A percentile compares a stretch with the other conserved stretches of the same genome.
These are phyloP conservation scores for Apiotrichum mycotoxinovorans DNA, from an alignment of 1,284 basidiomycete species.

Conservation along the genomic window DNA sequence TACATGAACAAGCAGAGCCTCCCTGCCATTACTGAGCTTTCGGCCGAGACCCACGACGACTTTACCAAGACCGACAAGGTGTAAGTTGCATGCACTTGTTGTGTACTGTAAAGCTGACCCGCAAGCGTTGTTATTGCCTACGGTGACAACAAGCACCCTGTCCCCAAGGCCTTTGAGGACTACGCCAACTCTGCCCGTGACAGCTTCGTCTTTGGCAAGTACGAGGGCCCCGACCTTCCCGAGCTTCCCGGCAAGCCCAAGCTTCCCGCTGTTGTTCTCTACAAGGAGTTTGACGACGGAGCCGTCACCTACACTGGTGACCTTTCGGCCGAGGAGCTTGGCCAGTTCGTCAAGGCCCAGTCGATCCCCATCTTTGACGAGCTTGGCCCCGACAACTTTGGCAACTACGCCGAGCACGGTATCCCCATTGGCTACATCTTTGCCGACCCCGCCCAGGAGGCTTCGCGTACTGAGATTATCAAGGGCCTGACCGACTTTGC, in stretches of 20 bases:
- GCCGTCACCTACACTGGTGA: conserved; percentile 65
- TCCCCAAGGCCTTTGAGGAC: conserved; percentile 68
- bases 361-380: conserved; percentile 87
- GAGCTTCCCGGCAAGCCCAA: conserved; percentile 66
- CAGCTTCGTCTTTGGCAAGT: conserved; percentile 84
- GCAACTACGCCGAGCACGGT: conserved; percentile 71
- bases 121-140: conserved; percentile 75
- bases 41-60: conserved; percentile 69
- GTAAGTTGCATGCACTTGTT: conserved; percentile 32
- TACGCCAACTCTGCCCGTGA: conserved; percentile 86
- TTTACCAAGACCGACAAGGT: conserved; percentile 89
- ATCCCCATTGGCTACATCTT: conserved; percentile 96
- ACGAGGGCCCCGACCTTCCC: conserved; percentile 67
- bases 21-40: conserved; percentile 85
- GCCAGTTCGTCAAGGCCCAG: conserved; percentile 75
- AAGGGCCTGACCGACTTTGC: conserved; percentile 72
- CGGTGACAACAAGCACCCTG: conserved; percentile 64
- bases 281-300: conserved; percentile 90
- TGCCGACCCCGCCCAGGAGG: conserved; percentile 66
- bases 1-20: conserved; percentile 99
- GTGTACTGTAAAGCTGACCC: conserved; percentile 1
- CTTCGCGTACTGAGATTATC: conserved; percentile 62
- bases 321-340: conserved; percentile 61
- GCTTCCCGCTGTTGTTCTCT: conserved; percentile 80
- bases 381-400: conserved; percentile 92